These are phyloP conservation scores for Penicillium coffeae DNA, from an alignment of 495 filamentous ascomycete species.

Conservation along the genomic window DNA sequence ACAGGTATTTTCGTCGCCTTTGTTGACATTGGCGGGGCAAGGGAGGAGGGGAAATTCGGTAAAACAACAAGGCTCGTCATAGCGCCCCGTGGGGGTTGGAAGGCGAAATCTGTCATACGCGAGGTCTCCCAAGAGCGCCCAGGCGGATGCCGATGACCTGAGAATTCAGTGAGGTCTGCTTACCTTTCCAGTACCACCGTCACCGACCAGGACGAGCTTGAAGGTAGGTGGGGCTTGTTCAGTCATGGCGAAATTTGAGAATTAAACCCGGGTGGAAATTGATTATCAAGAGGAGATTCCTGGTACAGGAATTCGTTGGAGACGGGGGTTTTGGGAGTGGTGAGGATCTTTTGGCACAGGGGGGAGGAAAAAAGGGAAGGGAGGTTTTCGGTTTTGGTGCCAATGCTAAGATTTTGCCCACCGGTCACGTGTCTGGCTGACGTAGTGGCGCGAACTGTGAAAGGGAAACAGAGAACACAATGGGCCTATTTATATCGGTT, in stretches of 20 bases:
- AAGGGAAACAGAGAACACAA: background rate
- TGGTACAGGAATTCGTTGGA: too few relatives aligned
- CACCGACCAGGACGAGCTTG: conserved; percentile 99
- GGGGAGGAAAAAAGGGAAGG: conserved; percentile 16
- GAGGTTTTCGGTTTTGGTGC: conserved; percentile 26
- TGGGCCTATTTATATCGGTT: background rate
- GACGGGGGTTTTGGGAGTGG: too few relatives aligned
- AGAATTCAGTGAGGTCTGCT: conserved; percentile 20
- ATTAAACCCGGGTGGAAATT: conserved; percentile 8
- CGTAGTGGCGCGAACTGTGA: conserved; percentile 14
- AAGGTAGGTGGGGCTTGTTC: conserved; percentile 67
- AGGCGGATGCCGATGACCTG: conserved; percentile 3
- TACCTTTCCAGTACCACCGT: conserved; percentile 99
- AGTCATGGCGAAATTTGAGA: conserved; percentile 56
- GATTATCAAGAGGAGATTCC: background rate
- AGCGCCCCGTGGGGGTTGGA: background rate
- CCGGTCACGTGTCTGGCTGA: conserved; percentile 41
- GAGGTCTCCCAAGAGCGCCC: background rate
- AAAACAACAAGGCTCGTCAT: conserved; percentile 3
- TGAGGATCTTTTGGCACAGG: conserved; percentile 7
- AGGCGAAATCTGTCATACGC: background rate
- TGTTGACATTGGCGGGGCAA: conserved; percentile 31
- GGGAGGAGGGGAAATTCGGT: conserved; percentile 8
- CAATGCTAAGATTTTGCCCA: conserved; percentile 47
- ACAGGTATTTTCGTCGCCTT: conserved; percentile 25